These are phyloP conservation scores for Erysimum pusillum DNA, from an alignment of 441 rosid genomes.

Conservation along the genomic window DNA sequence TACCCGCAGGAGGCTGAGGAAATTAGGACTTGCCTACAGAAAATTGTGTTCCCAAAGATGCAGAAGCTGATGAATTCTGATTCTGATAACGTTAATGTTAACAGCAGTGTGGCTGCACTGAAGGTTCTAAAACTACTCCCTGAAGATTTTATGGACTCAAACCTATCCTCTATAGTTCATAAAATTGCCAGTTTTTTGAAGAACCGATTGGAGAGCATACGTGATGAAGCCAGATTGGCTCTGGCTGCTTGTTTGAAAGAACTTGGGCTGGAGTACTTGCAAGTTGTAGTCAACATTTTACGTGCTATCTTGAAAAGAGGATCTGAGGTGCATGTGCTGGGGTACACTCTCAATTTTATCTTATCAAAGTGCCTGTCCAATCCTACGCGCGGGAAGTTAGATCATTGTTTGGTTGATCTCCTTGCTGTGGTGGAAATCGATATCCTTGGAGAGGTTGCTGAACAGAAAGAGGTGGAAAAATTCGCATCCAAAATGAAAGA, in stretches of 20 bases:
- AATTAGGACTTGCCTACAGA: constrained; percentile 67
- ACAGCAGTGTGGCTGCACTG: constrained; percentile 73
- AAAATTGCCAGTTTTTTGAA: constrained; percentile 77
- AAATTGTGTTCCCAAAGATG: constrained; percentile 75
- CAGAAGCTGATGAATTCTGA: constrained; percentile 71
- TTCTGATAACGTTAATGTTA: constrained; percentile 76
- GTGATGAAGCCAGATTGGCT: constrained; percentile 89
- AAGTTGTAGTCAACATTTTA: constrained; percentile 69
- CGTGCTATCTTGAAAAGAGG: constrained; percentile 83
- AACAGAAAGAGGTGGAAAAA: constrained; percentile 91
- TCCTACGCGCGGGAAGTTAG: constrained; percentile 68
- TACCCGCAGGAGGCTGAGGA: constrained; percentile 56
- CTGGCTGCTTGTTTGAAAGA: constrained; percentile 91
- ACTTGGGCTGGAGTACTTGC: constrained; percentile 89
- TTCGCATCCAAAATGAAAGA: constrained; percentile 94
- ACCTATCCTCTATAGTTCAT: constrained; percentile 82
- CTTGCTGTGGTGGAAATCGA: constrained; percentile 77
- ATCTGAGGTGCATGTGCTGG: constrained; percentile 90
- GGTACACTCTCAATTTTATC: constrained; percentile 76
- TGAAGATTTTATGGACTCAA: constrained; percentile 78
- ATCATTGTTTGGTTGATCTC: constrained; percentile 87
- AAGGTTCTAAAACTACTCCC: constrained; percentile 95
- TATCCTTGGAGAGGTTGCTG: constrained; percentile 93
- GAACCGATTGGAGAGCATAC: constrained; percentile 72
- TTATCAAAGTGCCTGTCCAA: constrained; percentile 63